These are phyloP conservation scores for Hippophae tibetana DNA, from an alignment of 306 rosid genomes.

Conservation along the genomic window DNA sequence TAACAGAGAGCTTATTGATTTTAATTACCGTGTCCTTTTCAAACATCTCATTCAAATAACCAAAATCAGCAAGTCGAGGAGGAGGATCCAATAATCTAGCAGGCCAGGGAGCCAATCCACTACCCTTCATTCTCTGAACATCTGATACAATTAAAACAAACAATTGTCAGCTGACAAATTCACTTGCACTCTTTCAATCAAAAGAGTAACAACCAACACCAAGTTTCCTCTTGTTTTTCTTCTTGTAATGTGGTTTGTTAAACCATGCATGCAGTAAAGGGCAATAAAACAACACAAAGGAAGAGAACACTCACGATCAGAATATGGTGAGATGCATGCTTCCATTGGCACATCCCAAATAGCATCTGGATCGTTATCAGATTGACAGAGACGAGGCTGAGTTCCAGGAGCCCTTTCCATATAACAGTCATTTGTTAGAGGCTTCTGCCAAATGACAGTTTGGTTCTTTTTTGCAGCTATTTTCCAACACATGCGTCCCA, in stretches of 20 bases:
- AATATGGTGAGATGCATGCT: slow-evolving; percentile 73
- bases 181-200: slow-evolving; percentile 6
- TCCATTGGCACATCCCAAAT: slow-evolving; percentile 87
- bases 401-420: slow-evolving; percentile 66
- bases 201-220: slow-evolving; percentile 3
- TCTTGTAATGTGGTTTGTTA: too few relatives aligned
- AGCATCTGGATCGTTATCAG: slow-evolving; percentile 79
- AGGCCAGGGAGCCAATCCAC: slow-evolving; percentile 96
- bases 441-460: slow-evolving; percentile 97
- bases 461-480: slow-evolving; percentile 71
- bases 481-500: slow-evolving; percentile 82
- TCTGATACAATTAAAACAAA: slow-evolving; percentile 40
- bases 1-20: slow-evolving; percentile 6
- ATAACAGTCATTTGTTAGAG: slow-evolving; percentile 81
- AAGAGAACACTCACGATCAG: slow-evolving; percentile 55
- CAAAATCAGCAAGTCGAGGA: slow-evolving; percentile 90
- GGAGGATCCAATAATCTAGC: slow-evolving; percentile 77
- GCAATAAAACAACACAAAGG: slow-evolving; percentile 14
- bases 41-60: slow-evolving; percentile 75
- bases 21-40: slow-evolving; percentile 72
- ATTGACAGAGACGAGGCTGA: slow-evolving; percentile 78
- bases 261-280: not conserved
- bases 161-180: slow-evolving; percentile 12
- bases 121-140: slow-evolving; percentile 61
- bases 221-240: not conserved